Evolutionary conservation across 2,329 filamentous ascomycete genomes (phyloP).

Genomic region (Fusarium devonianum): DNA sequence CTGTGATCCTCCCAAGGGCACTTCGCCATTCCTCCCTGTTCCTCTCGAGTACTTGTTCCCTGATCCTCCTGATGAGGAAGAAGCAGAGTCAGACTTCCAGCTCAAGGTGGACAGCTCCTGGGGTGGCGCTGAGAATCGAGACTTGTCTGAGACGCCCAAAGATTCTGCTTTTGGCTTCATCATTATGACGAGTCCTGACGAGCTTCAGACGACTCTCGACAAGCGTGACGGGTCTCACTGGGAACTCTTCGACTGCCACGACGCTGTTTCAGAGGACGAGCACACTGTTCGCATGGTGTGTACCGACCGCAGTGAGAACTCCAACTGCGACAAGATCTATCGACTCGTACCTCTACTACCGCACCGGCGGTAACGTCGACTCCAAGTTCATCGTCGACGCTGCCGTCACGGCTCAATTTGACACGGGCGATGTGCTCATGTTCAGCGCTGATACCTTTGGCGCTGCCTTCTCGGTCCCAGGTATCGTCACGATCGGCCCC

Average conservation of each 20-base stretch:
- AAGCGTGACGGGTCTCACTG: constrained; percentile 55
- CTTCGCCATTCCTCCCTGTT: constrained; percentile 47
- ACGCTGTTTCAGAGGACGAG: constrained; percentile 36
- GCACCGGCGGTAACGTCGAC: constrained; percentile 38
- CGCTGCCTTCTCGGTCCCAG: constrained; percentile 42
- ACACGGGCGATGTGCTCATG: constrained; percentile 32
- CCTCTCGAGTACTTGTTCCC: constrained; percentile 47
- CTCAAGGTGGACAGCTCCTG: constrained; percentile 43
- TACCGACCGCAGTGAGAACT: constrained; percentile 43
- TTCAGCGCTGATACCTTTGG: constrained; percentile 38
- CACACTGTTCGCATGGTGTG: constrained; percentile 50
- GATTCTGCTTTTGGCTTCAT: constrained; percentile 43
- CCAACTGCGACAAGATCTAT: constrained; percentile 50
- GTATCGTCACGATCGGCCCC: constrained; percentile 44
- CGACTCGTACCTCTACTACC: constrained; percentile 40
- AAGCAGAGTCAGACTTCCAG: constrained; percentile 41
- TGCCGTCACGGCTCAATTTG: constrained; percentile 21
- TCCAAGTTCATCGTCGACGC: constrained; percentile 41
- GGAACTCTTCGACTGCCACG: constrained; percentile 50
- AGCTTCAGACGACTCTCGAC: constrained; percentile 46
- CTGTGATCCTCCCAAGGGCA: constrained; percentile 41
- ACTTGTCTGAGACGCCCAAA: constrained; percentile 39
- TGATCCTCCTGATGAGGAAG: constrained; percentile 43
- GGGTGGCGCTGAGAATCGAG: constrained; percentile 20
- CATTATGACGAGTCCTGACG: constrained; percentile 45